Base-by-base conservation (phyloP, 148 eudicot species). In the Pouteria glomerata region DNA sequence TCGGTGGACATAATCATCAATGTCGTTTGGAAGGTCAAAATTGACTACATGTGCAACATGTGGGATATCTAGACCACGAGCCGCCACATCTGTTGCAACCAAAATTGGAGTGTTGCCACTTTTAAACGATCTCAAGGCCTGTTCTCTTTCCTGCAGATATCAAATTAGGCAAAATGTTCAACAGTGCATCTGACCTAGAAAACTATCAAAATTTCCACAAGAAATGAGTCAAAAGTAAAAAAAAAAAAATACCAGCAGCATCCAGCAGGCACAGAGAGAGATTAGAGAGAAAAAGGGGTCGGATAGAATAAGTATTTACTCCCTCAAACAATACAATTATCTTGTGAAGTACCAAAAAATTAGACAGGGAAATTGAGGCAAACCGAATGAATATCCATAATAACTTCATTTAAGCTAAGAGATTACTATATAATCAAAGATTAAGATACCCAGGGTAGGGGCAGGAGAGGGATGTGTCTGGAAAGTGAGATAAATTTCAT, bases 51-150 rank as follows among this genome's bases (percentile, higher is more conserved):
- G 88, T 0, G 86, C 82, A 21, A 85, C 88, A 10, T 85, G 88
- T 0, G 88, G 88, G 35, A 85, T 85, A 73, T 85, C 88, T 6
- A 85, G 88, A 29, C 88, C 88, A 73, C 88, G 88, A 14, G 87
- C 84, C 3, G 87, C 87, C 66, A 84, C 87, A 33, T 84, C 87
- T 34, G 87, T 84, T 2, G 87, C 88, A 45, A 85, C 88, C 67
- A 85, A 71, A 45, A 85, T 85, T 23, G 88, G 88, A 8, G 88
- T 85, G 39, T 74, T 69, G 8, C 88, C 88, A 66, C 76, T 82
- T 78, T 80, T 85, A 60, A 85, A 85, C 42, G 86, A 82, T 68
- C 84, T 77, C 78, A 85, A 56, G 23, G 88, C 88, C 0, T 74
- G 70, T 72, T 85, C 88, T 73, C 88, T 69, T 72, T 85, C 88